Conservation (phyloP, 768 basidiomycete genomes). For the Suillus lakei region DNA sequence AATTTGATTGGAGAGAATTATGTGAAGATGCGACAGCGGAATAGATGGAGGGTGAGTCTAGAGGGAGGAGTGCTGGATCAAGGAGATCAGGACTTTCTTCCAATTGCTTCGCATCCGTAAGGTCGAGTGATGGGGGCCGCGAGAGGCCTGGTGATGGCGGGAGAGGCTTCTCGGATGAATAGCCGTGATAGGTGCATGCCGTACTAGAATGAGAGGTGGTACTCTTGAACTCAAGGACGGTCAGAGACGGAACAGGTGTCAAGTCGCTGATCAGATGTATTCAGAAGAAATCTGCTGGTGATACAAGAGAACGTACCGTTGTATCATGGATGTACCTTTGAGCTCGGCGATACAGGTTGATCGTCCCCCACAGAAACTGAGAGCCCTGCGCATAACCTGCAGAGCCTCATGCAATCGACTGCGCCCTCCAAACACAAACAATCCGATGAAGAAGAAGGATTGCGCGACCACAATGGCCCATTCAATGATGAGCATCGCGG, state of each 20-base stretch:
- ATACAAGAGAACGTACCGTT: not conserved
- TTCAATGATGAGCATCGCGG: conserved; percentile 39
- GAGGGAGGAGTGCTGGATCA: conserved; percentile 15
- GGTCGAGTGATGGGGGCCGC: conserved; percentile 11
- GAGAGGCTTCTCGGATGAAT: conserved; percentile 13
- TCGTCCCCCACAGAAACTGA: not conserved
- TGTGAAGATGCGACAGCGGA: conserved; percentile 35
- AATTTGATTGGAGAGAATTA: conserved; percentile 33
- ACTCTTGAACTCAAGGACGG: conserved; percentile 29
- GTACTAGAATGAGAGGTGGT: conserved; percentile 14
- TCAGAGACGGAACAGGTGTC: conserved; percentile 20
- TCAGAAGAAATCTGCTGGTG: conserved; percentile 13
- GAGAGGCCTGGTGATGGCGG: conserved; percentile 7
- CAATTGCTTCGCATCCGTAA: conserved; percentile 6
- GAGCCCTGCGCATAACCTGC: not conserved
- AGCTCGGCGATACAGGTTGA: not conserved
- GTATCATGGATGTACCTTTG: not conserved
- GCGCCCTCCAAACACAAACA: conserved; percentile 56
- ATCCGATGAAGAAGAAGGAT: conserved; percentile 54
- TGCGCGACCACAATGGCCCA: conserved; percentile 29
- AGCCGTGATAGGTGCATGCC: conserved; percentile 13
- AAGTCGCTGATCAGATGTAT: conserved; percentile 16
- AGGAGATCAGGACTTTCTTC: conserved; percentile 20
- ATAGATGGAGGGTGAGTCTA: conserved; percentile 29
- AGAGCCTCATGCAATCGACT: conserved; percentile 12